These are phyloP conservation scores for Biscutella auriculata DNA, from an alignment of 441 rosid genomes.

Conservation along the genomic window DNA sequence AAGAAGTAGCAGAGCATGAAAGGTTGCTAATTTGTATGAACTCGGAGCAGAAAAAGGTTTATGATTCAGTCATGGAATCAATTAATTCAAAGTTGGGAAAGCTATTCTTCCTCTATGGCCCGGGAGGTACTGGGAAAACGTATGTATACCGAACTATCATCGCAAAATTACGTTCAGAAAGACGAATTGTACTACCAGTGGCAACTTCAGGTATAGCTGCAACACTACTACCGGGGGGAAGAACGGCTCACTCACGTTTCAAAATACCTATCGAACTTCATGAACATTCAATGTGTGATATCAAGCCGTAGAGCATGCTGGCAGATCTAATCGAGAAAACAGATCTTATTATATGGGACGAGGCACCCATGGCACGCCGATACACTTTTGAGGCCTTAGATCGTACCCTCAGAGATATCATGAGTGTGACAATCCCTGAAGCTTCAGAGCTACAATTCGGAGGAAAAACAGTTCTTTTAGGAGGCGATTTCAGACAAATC, in stretches of 20 bases:
- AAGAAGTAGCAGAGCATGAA: background rate
- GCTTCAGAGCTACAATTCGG: too few species aligned
- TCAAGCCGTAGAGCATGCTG: background rate
- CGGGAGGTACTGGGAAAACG: too few species aligned
- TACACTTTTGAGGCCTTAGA: too few species aligned
- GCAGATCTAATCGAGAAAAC: background rate
- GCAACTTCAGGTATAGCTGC: background rate
- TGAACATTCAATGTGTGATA: background rate
- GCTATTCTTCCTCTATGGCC: background rate
- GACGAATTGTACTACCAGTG: background rate
- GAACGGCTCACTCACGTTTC: background rate
- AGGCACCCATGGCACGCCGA: too few species aligned
- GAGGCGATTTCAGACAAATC: conserved; percentile 6
- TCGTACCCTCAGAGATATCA: too few species aligned
- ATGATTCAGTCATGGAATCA: background rate
- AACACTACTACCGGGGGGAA: background rate
- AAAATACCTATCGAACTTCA: background rate
- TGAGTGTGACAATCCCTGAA: too few species aligned
- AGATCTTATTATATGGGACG: background rate
- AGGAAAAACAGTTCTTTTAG: background rate
- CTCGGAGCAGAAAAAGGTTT: background rate
- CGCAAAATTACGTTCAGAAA: too few species aligned
- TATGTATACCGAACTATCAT: too few species aligned
- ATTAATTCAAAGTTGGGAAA: background rate
- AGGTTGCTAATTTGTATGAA: too few species aligned